Percentiles rank a stretch among this genome's conserved stretches.
Evolutionary conservation across 768 basidiomycete genomes (phyloP).

Genomic region (Pleurotus djamor): DNA sequence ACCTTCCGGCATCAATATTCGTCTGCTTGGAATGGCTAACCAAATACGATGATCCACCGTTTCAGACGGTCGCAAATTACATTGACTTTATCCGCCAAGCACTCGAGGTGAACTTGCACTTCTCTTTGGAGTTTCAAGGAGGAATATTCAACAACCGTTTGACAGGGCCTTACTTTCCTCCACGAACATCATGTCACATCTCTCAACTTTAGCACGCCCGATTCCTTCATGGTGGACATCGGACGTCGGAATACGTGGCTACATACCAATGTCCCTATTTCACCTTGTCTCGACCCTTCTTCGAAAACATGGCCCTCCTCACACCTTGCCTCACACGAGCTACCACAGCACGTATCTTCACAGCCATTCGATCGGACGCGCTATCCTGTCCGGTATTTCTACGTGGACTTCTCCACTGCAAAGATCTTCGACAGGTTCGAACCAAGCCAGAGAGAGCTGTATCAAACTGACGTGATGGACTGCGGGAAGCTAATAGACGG

Average conservation of each 20-base stretch:
- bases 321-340: not conserved
- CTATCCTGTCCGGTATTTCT: conserved; percentile 32
- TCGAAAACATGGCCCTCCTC: not conserved
- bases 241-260: conserved; percentile 13
- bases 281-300: not conserved
- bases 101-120: conserved; percentile 40
- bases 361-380: conserved; percentile 10
- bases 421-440: conserved; percentile 16
- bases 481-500: conserved; percentile 35
- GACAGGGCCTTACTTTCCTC: conserved; percentile 44
- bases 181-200: conserved; percentile 43
- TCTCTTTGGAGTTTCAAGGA: not conserved
- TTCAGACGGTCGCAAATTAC: conserved; percentile 43
- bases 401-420: conserved; percentile 23
- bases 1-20: conserved; percentile 29
- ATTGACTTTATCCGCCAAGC: conserved; percentile 50
- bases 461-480: conserved; percentile 35
- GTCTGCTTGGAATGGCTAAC: conserved; percentile 43
- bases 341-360: not conserved
- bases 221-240: conserved; percentile 42
- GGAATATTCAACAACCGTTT: not conserved
- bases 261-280: not conserved
- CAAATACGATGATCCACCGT: conserved; percentile 42
- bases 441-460: conserved; percentile 14
- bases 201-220: conserved; percentile 30